Evolutionary conservation across 177 flowering plant genomes (phyloP).

Genomic region (Vitis hybrid): DNA sequence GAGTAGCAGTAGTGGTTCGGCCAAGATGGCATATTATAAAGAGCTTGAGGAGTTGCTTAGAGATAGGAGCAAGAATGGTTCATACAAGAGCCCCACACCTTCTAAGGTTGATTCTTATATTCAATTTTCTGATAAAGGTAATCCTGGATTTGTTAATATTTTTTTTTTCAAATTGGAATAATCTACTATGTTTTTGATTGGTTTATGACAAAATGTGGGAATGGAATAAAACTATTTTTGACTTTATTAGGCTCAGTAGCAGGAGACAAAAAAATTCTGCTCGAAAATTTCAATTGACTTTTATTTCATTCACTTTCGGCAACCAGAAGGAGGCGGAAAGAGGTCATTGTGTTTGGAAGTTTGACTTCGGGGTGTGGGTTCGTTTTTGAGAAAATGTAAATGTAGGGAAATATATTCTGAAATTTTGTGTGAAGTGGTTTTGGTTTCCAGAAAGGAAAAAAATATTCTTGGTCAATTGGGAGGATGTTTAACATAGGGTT

Average conservation of each 20-base stretch:
- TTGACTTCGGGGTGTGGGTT: neutral
- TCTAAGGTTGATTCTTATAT: constrained; percentile 66
- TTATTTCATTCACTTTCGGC: too few species aligned
- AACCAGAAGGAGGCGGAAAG: too few species aligned
- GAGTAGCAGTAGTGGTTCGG: constrained; percentile 47
- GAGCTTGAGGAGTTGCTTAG: constrained; percentile 80
- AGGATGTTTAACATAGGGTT: neutral
- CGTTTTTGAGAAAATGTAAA: neutral
- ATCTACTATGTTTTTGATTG: too few species aligned
- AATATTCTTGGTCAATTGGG: neutral
- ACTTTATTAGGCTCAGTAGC: too few species aligned
- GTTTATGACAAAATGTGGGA: too few species aligned
- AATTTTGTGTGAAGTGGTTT: neutral
- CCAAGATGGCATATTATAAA: constrained; percentile 81
- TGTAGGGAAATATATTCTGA: neutral
- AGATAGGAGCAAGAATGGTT: constrained; percentile 54
- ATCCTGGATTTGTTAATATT: too few species aligned
- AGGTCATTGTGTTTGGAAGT: neutral
- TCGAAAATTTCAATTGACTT: too few species aligned
- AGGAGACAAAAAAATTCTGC: too few species aligned
- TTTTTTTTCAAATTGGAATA: too few species aligned
- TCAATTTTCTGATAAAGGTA: constrained; percentile 87
- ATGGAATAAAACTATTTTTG: too few species aligned
- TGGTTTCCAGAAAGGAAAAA: too few species aligned
- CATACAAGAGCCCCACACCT: constrained; percentile 44